These are phyloP conservation scores for Vitis cinerea DNA, from an alignment of 164 flowering plant genomes.

Conservation along the genomic window DNA sequence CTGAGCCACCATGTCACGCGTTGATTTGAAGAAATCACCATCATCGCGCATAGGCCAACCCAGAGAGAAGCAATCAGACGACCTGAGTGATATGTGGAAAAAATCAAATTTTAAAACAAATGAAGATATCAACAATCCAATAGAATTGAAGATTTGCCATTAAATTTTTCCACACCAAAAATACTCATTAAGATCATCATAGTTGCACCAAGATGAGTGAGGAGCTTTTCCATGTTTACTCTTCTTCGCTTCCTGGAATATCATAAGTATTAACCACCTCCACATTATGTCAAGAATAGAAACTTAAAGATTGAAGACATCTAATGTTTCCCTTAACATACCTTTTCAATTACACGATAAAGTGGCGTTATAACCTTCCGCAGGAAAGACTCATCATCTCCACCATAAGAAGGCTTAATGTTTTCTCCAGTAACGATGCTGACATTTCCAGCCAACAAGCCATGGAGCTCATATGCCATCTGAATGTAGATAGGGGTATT, in stretches of 20 bases:
- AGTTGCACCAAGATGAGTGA: conserved; percentile 91
- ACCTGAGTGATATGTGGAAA: conserved; percentile 44
- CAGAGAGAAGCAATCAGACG: conserved; percentile 81
- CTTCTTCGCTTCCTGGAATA: conserved; percentile 75
- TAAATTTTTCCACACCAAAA: conserved; percentile 67
- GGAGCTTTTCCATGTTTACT: conserved; percentile 74
- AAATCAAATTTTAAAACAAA: conserved; percentile 7
- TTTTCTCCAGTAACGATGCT: conserved; percentile 96
- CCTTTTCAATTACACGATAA: conserved; percentile 88
- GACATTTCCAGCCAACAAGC: conserved; percentile 93
- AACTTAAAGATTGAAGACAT: not conserved
- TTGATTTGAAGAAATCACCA: conserved; percentile 88
- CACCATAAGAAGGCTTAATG: conserved; percentile 97
- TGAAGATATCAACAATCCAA: conserved; percentile 3
- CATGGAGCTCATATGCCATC: conserved; percentile 99
- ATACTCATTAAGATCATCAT: conserved; percentile 96
- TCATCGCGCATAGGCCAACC: conserved; percentile 99
- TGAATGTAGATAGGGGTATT: conserved; percentile 22
- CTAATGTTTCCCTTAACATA: conserved; percentile 17
- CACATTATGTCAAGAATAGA: conserved; percentile 5
- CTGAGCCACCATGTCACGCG: conserved; percentile 42
- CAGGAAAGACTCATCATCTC: conserved; percentile 96
- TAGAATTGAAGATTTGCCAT: not conserved
- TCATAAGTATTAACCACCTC: not conserved
- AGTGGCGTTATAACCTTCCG: conserved; percentile 92